Evolutionary conservation across 192 early-diverging fungal species (phyloP).

Genomic region (Entomortierella chlamydospora): DNA sequence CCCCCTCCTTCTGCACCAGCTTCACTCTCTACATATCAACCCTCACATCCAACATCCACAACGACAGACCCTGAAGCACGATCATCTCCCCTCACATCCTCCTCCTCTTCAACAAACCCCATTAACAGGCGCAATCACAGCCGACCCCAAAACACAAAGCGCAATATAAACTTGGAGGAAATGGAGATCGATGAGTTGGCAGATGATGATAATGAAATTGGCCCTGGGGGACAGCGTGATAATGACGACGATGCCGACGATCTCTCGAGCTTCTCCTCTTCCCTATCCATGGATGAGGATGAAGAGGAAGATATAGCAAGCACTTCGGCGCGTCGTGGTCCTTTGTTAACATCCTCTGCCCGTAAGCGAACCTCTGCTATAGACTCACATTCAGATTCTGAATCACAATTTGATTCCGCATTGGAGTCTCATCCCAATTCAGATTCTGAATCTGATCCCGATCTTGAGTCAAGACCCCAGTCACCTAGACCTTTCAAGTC

Average conservation of each 20-base stretch:
- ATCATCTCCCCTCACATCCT: background rate
- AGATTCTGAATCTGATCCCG: constrained; percentile 40
- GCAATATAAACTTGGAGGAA: background rate
- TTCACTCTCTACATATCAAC: background rate
- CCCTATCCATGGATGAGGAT: constrained; percentile 9
- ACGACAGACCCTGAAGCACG: background rate
- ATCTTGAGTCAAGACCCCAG: constrained; percentile 30
- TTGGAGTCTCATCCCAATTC: constrained; percentile 35
- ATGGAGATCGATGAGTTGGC: constrained; percentile 7
- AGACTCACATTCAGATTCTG: constrained; percentile 38
- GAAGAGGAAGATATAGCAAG: background rate
- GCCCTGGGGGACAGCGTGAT: background rate
- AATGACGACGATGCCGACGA: constrained; percentile 2
- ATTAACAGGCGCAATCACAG: background rate
- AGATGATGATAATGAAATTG: background rate
- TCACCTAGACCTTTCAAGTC: constrained; percentile 7
- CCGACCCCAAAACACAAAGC: background rate
- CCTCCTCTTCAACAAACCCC: background rate
- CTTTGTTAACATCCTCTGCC: constrained; percentile 11
- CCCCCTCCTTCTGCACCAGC: background rate
- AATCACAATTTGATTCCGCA: constrained; percentile 38
- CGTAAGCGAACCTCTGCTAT: constrained; percentile 16
- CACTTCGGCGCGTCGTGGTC: constrained; percentile 11
- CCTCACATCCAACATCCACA: constrained; percentile 1
- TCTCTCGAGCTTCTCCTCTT: constrained; percentile 4